Conservation (phyloP, 2,329 filamentous ascomycete genomes). For the Geosmithia flava region DNA sequence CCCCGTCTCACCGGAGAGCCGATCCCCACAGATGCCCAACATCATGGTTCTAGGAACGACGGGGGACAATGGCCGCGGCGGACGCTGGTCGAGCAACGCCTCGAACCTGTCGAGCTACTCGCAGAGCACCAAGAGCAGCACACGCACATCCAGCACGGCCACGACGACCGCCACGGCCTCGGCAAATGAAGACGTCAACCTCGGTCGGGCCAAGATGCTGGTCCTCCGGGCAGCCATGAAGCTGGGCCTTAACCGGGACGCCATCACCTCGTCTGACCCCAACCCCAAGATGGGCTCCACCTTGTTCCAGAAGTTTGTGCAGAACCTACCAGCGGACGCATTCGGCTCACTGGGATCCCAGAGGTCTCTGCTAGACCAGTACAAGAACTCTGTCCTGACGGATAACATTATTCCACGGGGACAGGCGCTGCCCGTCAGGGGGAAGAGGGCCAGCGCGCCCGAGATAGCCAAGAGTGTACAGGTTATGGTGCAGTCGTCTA, state of each 20-base stretch:
- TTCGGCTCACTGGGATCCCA: conserved; percentile 66
- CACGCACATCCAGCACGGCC: conserved; percentile 56
- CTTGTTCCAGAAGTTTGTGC: conserved; percentile 63
- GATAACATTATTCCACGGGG: conserved; percentile 46
- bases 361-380: conserved; percentile 52
- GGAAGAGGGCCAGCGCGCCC: conserved; percentile 49
- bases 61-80: conserved; percentile 34
- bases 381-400: conserved; percentile 65
- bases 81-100: conserved; percentile 68
- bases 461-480: conserved; percentile 72
- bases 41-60: conserved; percentile 74
- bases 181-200: conserved; percentile 60
- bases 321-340: conserved; percentile 59
- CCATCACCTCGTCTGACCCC: conserved; percentile 21
- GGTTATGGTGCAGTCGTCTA: conserved; percentile 56
- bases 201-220: conserved; percentile 65
- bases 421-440: conserved; percentile 32
- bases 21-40: conserved; percentile 65
- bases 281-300: conserved; percentile 24
- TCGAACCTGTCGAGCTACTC: conserved; percentile 72
- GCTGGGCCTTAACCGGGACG: conserved; percentile 60
- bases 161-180: conserved; percentile 58
- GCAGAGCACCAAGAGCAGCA: conserved; percentile 56
- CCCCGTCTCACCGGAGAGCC: conserved; percentile 68
- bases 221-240: conserved; percentile 80